phyloP scores from a whole-genome alignment of 192 early-diverging fungal species.

The Coemansia sp. region DNA sequence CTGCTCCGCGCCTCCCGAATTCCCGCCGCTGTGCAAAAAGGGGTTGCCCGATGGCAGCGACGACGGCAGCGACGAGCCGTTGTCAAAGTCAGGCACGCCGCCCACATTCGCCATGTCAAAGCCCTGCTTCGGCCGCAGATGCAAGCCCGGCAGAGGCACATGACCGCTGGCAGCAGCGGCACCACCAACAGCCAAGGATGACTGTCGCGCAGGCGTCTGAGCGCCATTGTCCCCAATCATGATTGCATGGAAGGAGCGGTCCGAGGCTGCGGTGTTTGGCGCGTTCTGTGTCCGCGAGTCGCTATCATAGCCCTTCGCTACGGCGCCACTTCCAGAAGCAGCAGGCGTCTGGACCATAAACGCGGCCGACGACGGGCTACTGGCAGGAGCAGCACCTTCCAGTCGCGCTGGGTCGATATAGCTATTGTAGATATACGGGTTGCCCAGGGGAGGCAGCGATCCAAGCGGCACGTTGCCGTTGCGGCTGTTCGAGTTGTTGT shows the following conservation, averaged over 20 bases:
- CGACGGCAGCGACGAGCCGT: slow-evolving; percentile 24
- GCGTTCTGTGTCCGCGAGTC: slow-evolving; percentile 23
- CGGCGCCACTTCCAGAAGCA: slow-evolving; percentile 12
- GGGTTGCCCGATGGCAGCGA: slow-evolving; percentile 37
- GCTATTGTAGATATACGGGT: slow-evolving; percentile 29
- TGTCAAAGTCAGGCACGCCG: slow-evolving; percentile 14
- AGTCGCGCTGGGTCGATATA: slow-evolving; percentile 23
- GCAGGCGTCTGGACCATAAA: slow-evolving; percentile 18
- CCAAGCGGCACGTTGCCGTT: slow-evolving; percentile 36
- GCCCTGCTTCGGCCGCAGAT: slow-evolving; percentile 26
- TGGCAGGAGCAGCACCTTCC: slow-evolving; percentile 1
- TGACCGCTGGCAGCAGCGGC: slow-evolving; percentile 8
- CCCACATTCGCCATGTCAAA: slow-evolving; percentile 12
- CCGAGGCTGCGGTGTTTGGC: slow-evolving; percentile 38
- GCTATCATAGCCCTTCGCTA: not conserved
- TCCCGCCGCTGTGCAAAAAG: slow-evolving; percentile 19
- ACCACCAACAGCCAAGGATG: not conserved
- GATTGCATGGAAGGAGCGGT: slow-evolving; percentile 52
- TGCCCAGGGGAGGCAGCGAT: slow-evolving; percentile 11
- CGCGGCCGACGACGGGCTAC: slow-evolving; percentile 8
- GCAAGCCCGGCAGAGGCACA: slow-evolving; percentile 12
- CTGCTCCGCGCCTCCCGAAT: not conserved
- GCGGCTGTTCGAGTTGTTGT: slow-evolving; percentile 17
- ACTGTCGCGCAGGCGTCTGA: slow-evolving; percentile 14
- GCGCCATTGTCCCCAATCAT: slow-evolving; percentile 44